Conservation (phyloP, 2,329 filamentous ascomycete species). For the Claviceps purpurea region DNA sequence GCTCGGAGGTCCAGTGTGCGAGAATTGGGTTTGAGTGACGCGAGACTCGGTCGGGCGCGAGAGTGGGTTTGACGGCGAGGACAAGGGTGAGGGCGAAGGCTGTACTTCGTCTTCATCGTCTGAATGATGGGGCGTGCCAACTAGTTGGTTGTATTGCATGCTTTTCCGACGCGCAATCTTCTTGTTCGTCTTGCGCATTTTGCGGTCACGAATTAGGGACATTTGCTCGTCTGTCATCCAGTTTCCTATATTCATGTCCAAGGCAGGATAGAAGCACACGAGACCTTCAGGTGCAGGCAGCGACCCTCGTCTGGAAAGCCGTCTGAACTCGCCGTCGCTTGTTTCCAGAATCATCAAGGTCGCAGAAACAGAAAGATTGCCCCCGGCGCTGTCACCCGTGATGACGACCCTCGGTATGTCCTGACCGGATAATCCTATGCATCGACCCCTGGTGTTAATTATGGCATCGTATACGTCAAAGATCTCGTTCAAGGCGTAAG, state of each 20-base stretch:
- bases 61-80: no score
- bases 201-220: constrained; percentile 77
- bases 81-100: constrained; percentile 5
- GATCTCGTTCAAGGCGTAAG: constrained; percentile 34
- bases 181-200: constrained; percentile 63
- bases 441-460: constrained; percentile 24
- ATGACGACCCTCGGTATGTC: constrained; percentile 28
- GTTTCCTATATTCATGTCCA: constrained; percentile 96
- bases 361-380: constrained; percentile 47
- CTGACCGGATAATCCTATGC: constrained; percentile 29
- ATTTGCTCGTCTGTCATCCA: constrained; percentile 99
- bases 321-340: constrained; percentile 29
- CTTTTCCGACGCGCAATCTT: constrained; percentile 72
- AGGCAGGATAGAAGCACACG: constrained; percentile 72
- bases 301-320: constrained; percentile 27
- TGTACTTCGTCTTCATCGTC: constrained; percentile 52
- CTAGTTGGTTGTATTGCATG: constrained; percentile 74
- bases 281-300: constrained; percentile 68
- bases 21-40: constrained; percentile 29
- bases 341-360: constrained; percentile 83
- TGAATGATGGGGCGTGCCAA: constrained; percentile 69
- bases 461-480: constrained; percentile 32
- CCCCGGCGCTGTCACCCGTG: constrained; percentile 36
- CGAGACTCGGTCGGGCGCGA: constrained; percentile 16
- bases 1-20: constrained; percentile 29